Evolutionary conservation across 1,284 basidiomycete species (phyloP).

Genomic region (Trichosporon coremiiforme): DNA sequence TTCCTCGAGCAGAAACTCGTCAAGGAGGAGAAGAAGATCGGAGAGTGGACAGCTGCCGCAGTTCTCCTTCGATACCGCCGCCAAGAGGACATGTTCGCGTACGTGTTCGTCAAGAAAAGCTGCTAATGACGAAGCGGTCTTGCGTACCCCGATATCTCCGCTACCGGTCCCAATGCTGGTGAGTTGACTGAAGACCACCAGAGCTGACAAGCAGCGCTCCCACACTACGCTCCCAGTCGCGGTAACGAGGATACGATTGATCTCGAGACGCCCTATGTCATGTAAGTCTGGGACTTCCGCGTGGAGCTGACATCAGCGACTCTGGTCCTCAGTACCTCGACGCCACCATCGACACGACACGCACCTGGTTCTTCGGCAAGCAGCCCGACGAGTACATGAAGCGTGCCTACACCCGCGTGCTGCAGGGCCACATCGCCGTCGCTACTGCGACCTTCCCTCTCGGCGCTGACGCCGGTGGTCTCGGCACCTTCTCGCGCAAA

Average conservation of each 20-base stretch:
- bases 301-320: constrained; percentile 62
- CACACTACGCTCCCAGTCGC: constrained; percentile 85
- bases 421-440: constrained; percentile 96
- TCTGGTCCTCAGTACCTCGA: constrained; percentile 85
- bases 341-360: constrained; percentile 90
- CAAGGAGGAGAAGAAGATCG: constrained; percentile 72
- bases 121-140: constrained; percentile 61
- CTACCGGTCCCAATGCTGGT: constrained; percentile 76
- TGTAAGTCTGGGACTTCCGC: constrained; percentile 61
- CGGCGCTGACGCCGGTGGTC: constrained; percentile 74
- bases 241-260: constrained; percentile 72
- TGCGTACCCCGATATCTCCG: constrained; percentile 92
- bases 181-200: constrained; percentile 23
- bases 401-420: constrained; percentile 88
- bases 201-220: constrained; percentile 64
- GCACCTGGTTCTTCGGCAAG: constrained; percentile 78
- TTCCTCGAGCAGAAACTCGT: constrained; percentile 84
- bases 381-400: constrained; percentile 73
- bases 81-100: constrained; percentile 72
- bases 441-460: constrained; percentile 85
- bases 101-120: constrained; percentile 19
- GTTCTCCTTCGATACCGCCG: constrained; percentile 77
- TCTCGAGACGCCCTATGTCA: constrained; percentile 79
- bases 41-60: constrained; percentile 88
- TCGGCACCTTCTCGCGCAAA: constrained; percentile 82